Conservation (phyloP, 371 early-diverging fungal species). For the Saksenaea vasiformis region DNA sequence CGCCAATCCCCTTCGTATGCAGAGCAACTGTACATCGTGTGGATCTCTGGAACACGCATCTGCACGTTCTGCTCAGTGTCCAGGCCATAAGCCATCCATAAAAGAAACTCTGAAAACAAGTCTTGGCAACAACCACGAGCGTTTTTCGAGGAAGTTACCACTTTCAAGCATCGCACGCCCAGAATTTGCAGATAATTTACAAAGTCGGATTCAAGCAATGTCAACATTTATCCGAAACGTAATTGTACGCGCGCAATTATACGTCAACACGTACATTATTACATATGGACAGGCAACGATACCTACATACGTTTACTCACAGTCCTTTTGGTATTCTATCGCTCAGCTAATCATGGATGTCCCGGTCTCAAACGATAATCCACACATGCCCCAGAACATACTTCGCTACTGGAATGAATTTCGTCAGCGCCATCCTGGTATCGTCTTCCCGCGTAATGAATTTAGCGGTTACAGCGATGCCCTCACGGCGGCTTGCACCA, state of each 20-base stretch:
- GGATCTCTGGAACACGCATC: too few relatives aligned
- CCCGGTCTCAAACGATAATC: background rate
- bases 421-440: background rate
- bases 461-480: background rate
- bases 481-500: background rate
- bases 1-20: too few relatives aligned
- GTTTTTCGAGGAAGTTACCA: too few relatives aligned
- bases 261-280: background rate
- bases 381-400: conserved; percentile 44
- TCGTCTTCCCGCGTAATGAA: background rate
- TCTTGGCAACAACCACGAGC: too few relatives aligned
- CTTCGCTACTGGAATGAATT: conserved; percentile 39
- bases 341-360: background rate
- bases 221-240: background rate
- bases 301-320: background rate
- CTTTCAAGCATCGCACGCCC: too few relatives aligned
- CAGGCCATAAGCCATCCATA: too few relatives aligned
- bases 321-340: background rate
- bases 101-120: too few relatives aligned
- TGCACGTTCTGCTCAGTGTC: too few relatives aligned
- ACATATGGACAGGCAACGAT: background rate
- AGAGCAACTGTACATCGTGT: too few relatives aligned
- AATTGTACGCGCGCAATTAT: background rate
- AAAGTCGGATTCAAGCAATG: too few relatives aligned
- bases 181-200: too few relatives aligned